Percentiles rank a stretch among this genome's conserved stretches.
Conservation (phyloP, 805 yeast species). For the Candida qinlingensis region DNA sequence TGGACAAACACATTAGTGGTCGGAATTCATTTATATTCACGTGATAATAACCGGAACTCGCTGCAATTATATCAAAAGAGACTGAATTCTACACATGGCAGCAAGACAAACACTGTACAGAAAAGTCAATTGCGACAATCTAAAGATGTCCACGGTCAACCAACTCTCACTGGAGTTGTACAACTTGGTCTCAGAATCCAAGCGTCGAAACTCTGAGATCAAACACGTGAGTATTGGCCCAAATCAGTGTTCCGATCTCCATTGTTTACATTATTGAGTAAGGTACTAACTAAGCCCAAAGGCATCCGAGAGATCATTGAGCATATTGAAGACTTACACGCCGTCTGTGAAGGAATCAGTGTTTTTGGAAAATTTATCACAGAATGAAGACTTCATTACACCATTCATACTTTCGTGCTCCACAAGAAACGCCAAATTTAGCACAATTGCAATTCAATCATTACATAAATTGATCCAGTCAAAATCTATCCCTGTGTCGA, state of each 20-base stretch:
- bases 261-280: neutral
- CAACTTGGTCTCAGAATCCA: constrained; percentile 60
- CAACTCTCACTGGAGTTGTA: constrained; percentile 55
- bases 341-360: constrained; percentile 24
- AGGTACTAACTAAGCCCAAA: constrained; percentile 8
- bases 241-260: too few species aligned
- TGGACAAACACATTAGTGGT: too few species aligned
- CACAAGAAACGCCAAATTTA: constrained; percentile 68
- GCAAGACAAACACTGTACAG: too few species aligned
- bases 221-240: constrained; percentile 37
- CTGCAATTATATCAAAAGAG: too few species aligned
- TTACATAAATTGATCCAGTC: constrained; percentile 54
- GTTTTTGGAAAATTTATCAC: constrained; percentile 32
- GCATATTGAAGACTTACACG: constrained; percentile 34
- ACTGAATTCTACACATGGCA: too few species aligned
- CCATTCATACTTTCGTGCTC: constrained; percentile 75
- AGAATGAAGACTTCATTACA: constrained; percentile 47
- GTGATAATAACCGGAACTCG: too few species aligned
- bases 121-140: neutral
- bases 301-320: constrained; percentile 46
- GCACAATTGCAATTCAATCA: constrained; percentile 66
- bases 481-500: constrained; percentile 48
- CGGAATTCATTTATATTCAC: neutral
- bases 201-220: constrained; percentile 66
- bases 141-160: constrained; percentile 38